phyloP scores from a whole-genome alignment of 805 yeast genomes.

The Saccharomyces cerevisiae region DNA sequence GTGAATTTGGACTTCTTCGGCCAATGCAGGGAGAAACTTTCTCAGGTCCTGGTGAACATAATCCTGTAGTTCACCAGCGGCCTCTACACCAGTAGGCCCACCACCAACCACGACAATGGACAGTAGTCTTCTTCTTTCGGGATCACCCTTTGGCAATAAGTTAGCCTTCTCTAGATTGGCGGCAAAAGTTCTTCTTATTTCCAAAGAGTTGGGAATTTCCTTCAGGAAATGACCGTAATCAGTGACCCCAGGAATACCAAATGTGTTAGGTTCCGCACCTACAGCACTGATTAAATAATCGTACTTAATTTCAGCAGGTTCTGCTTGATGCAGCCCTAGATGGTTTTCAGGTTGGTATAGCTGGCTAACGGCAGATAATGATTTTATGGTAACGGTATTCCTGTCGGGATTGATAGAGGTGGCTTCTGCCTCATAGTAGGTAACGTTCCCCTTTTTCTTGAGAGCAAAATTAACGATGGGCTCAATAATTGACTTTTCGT shows the following conservation, averaged over 20 bases:
- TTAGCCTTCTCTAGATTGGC: constrained; percentile 85
- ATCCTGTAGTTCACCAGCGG: constrained; percentile 93
- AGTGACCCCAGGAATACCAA: constrained; percentile 84
- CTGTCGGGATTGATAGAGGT: constrained; percentile 70
- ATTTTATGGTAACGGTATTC: constrained; percentile 58
- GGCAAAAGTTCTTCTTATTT: constrained; percentile 73
- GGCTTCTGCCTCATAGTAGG: constrained; percentile 85
- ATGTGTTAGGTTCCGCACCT: constrained; percentile 90
- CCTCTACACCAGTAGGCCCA: constrained; percentile 97
- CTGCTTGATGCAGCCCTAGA: constrained; percentile 33
- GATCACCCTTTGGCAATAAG: constrained; percentile 66
- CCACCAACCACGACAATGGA: constrained; percentile 92
- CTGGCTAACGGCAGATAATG: constrained; percentile 29
- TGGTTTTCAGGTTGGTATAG: constrained; percentile 28
- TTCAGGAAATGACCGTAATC: constrained; percentile 82
- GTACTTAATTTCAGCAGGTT: constrained; percentile 44
- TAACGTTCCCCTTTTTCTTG: constrained; percentile 65
- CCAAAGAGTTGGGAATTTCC: constrained; percentile 79
- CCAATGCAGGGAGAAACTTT: constrained; percentile 82
- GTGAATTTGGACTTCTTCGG: constrained; percentile 75
- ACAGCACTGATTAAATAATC: constrained; percentile 86
- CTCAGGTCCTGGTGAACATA: constrained; percentile 84
- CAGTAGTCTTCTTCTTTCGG: constrained; percentile 77
- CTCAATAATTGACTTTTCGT: constrained; percentile 87
- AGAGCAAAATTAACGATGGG: constrained; percentile 86